Evolutionary conservation across 768 basidiomycete genomes (phyloP), one percentile per base, ranked within the genome.

Genomic region (Trametes punicea): DNA sequence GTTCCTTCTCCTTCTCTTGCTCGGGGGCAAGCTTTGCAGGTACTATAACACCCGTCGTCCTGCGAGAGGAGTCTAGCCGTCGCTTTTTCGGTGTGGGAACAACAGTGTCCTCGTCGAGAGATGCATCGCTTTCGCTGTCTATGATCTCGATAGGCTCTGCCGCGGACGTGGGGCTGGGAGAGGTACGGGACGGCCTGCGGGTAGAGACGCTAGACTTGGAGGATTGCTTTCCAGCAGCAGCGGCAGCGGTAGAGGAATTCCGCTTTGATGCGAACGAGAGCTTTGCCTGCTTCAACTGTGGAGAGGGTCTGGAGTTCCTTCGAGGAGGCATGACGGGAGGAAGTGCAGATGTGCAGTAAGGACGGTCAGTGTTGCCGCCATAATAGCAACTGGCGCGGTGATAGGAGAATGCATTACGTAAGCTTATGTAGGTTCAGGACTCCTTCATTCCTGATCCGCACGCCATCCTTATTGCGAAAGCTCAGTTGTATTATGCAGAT

Each of bases 251-350:
- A 4, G 57, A 49, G 10, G 57, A 42, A 15, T 50, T 55, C 1
- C 58, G 53, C 38, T 60, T 60, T 33, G 58, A 55, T 6, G 45
- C 23, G 34, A 60, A 60, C 3, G 53, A 51, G 6, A 60, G 53
- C 40, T 51, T 60, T 2, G 29, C 47, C 38, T 60, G 58, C 31
- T 60, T 60, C 53, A 60, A 34, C 2, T 42, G 1, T 7, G 44
- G 4, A 20, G 33, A 11, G 9, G 9, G 13, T 23, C 36, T 39
- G 15, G 44, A 44, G 47, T 34, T 38, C 40, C 38, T 51, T 42
- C 39, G 50, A 26, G 50, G 27, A 11, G 51, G 45, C 56, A 57
- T 57, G 55, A 33, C 15, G 23, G 42, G 18, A 8, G 42, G 4
- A 15, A 21, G 13, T n/a, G 25, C 27, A 45, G 13, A 41, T 40